phyloP scores from a whole-genome alignment of 2,329 filamentous ascomycete genomes.

The Beauveria australis region DNA sequence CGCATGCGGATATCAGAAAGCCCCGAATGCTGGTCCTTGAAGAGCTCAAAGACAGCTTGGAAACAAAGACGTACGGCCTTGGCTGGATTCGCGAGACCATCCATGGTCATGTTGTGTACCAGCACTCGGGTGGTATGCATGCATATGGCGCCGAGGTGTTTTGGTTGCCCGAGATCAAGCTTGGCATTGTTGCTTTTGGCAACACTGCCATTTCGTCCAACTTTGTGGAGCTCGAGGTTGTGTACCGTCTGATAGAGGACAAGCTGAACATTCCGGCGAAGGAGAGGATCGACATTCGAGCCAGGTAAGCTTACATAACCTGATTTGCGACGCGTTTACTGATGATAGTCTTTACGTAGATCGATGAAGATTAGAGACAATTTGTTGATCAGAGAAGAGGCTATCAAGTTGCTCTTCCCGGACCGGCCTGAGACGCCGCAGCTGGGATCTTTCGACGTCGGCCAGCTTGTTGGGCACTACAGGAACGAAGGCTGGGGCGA shows the following conservation, averaged over 20 bases:
- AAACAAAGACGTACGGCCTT: conserved; percentile 20
- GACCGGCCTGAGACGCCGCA: conserved; percentile 1
- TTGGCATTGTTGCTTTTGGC: conserved; percentile 24
- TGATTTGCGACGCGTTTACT: background rate
- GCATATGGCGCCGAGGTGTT: conserved; percentile 21
- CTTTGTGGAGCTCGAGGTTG: conserved; percentile 17
- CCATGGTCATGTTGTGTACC: conserved; percentile 20
- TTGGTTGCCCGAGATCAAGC: conserved; percentile 25
- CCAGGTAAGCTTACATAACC: conserved; percentile 15
- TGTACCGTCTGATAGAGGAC: conserved; percentile 24
- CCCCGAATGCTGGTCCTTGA: conserved; percentile 23
- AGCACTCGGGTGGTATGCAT: conserved; percentile 22
- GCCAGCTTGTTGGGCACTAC: conserved; percentile 7
- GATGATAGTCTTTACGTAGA: background rate
- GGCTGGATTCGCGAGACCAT: conserved; percentile 23
- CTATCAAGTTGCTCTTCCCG: background rate
- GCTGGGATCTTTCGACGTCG: background rate
- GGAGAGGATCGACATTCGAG: conserved; percentile 15
- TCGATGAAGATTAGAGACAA: background rate
- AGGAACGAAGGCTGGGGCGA: conserved; percentile 5
- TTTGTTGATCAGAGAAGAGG: background rate
- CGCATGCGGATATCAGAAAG: conserved; percentile 20
- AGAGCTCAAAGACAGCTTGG: conserved; percentile 15
- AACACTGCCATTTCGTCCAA: conserved; percentile 37
- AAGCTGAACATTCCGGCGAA: conserved; percentile 17